Evolutionary conservation across 208 protist species (phyloP).

Genomic region (Wallacemonas sp.): DNA sequence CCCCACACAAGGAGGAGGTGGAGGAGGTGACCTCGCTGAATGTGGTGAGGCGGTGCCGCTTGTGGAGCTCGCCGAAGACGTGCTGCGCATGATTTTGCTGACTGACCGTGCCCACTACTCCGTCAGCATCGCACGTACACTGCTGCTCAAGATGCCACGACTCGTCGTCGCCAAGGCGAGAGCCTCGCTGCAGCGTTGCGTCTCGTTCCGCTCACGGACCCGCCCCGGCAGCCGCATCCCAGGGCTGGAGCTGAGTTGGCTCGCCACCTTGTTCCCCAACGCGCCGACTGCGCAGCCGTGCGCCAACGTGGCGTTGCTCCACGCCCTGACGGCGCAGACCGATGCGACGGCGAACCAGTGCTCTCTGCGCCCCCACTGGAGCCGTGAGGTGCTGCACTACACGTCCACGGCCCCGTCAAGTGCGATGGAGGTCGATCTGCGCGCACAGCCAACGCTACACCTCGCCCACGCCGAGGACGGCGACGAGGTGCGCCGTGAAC

Average conservation of each 20-base stretch:
- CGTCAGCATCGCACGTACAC: constrained; percentile 34
- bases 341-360: constrained; percentile 6
- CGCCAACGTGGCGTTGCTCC: constrained; percentile 40
- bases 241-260: constrained; percentile 28
- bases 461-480: constrained; percentile 14
- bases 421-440: constrained; percentile 14
- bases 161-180: constrained; percentile 28
- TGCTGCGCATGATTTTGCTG: constrained; percentile 78
- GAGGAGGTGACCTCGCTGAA: too few relatives aligned
- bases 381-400: background rate
- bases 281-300: constrained; percentile 27
- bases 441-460: constrained; percentile 10
- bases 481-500: constrained; percentile 5
- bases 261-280: constrained; percentile 26
- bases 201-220: constrained; percentile 34
- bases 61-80: constrained; percentile 48
- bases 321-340: constrained; percentile 27
- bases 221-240: constrained; percentile 26
- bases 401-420: background rate
- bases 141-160: constrained; percentile 48
- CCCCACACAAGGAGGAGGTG: too few relatives aligned
- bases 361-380: background rate
- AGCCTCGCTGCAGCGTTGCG: constrained; percentile 39
- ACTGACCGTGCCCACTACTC: constrained; percentile 80
- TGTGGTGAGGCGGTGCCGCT: too few relatives aligned